A percentile compares a stretch with the other conserved stretches of the same genome.
Conservation (phyloP, 306 rosid species). For the Vigna hirtella region DNA sequence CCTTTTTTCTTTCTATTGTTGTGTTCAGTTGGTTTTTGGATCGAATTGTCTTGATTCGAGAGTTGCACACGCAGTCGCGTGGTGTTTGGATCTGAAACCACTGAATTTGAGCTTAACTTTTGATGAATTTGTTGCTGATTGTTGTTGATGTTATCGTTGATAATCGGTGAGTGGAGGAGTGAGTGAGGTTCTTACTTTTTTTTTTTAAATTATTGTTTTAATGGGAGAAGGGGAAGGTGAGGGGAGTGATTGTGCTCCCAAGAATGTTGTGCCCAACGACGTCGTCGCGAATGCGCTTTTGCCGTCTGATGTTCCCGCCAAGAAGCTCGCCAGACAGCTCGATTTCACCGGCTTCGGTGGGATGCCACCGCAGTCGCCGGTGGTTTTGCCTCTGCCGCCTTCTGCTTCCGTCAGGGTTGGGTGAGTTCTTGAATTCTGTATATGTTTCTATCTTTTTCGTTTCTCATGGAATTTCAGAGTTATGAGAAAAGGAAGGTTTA, state of each 20-base stretch:
- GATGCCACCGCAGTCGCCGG: constrained; percentile 31
- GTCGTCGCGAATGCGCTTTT: constrained; percentile 34
- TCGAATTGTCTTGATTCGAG: constrained; percentile 52
- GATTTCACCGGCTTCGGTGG: constrained; percentile 84
- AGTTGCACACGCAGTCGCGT: constrained; percentile 43
- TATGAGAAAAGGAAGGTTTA: background rate
- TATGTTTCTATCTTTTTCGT: background rate
- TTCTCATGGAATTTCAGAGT: constrained; percentile 7
- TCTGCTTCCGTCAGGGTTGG: constrained; percentile 65
- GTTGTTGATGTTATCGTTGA: constrained; percentile 26
- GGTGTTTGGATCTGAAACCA: constrained; percentile 61
- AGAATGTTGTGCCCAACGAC: constrained; percentile 59
- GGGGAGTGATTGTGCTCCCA: constrained; percentile 64
- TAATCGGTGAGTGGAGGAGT: constrained; percentile 43
- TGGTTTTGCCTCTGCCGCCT: constrained; percentile 32
- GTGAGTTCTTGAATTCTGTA: constrained; percentile 54
- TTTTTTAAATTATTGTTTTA: background rate
- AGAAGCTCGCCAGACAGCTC: constrained; percentile 97
- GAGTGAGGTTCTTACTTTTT: constrained; percentile 31
- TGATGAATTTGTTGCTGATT: background rate
- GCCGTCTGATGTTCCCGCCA: constrained; percentile 70
- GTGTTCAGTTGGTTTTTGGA: constrained; percentile 38
- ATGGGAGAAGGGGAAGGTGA: constrained; percentile 81
- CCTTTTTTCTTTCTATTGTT: background rate
- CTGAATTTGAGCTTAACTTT: constrained; percentile 55